A percentile compares a stretch with the other conserved stretches of the same genome.
Evolutionary conservation across 768 basidiomycete species (phyloP).

Genomic region (Amanita thiersii): DNA sequence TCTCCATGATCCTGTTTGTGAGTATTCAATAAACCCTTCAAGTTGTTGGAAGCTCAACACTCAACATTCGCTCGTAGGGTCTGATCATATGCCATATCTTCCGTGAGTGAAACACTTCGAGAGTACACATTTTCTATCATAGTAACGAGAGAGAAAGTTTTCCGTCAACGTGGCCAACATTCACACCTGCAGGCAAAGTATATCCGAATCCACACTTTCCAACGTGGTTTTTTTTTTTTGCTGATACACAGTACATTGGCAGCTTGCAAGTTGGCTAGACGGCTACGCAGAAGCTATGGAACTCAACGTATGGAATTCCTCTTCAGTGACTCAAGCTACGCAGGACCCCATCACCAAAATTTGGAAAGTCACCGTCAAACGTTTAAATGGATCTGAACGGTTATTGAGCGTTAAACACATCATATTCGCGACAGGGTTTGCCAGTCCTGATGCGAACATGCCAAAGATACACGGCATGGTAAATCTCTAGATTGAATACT

Average conservation of each 20-base stretch:
- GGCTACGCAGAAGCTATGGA: slow-evolving; percentile 52
- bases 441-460: neutral
- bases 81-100: slow-evolving; percentile 38
- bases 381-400: neutral
- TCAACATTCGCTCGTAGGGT: slow-evolving; percentile 20
- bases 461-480: slow-evolving; percentile 2
- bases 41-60: slow-evolving; percentile 11
- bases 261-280: slow-evolving; percentile 66
- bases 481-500: neutral
- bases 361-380: slow-evolving; percentile 3
- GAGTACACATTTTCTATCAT: neutral
- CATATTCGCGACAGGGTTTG: neutral
- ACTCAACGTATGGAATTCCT: slow-evolving; percentile 57
- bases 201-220: slow-evolving; percentile 41
- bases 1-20: slow-evolving; percentile 45
- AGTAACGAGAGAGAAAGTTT: slow-evolving; percentile 29
- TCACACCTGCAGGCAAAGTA: slow-evolving; percentile 48
- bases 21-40: too few relatives aligned
- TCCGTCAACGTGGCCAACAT: slow-evolving; percentile 52
- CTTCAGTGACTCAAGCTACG: slow-evolving; percentile 20
- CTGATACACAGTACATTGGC: slow-evolving; percentile 23
- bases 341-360: too few relatives aligned
- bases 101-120: slow-evolving; percentile 26
- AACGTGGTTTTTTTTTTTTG: slow-evolving; percentile 32
- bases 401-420: slow-evolving; percentile 1